Evolutionary conservation across 1,139 yeast genomes (phyloP).

Genomic region (Protomyces lactucae-debilis): DNA sequence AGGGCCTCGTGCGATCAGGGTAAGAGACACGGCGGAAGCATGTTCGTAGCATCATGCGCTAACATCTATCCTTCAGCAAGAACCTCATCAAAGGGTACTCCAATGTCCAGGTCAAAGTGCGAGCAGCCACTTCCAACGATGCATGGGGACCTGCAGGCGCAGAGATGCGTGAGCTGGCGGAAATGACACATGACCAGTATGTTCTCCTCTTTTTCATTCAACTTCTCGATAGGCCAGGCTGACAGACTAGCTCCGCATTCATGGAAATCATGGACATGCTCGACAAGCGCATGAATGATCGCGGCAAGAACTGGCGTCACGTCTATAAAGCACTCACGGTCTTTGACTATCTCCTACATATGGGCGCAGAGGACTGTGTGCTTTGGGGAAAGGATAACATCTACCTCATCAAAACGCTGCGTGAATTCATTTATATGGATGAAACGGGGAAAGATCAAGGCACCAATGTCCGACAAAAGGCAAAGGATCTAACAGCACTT

Average conservation of each 20-base stretch:
- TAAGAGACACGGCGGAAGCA: neutral
- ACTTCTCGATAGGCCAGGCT: constrained; percentile 30
- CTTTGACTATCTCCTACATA: constrained; percentile 78
- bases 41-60: neutral
- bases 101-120: constrained; percentile 74
- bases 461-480: constrained; percentile 80
- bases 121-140: constrained; percentile 92
- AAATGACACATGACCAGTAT: constrained; percentile 60
- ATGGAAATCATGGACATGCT: constrained; percentile 93
- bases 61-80: neutral
- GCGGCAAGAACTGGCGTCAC: constrained; percentile 98
- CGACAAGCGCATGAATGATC: constrained; percentile 87
- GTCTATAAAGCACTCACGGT: constrained; percentile 86
- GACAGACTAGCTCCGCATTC: constrained; percentile 52
- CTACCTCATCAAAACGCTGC: constrained; percentile 80
- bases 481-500: constrained; percentile 77
- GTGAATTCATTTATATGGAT: constrained; percentile 84
- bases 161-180: constrained; percentile 81
- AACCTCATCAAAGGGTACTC: constrained; percentile 48
- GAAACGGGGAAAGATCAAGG: constrained; percentile 84
- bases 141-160: constrained; percentile 75
- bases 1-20: constrained; percentile 24
- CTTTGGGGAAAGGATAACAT: constrained; percentile 90
- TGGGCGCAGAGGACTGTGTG: constrained; percentile 87
- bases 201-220: constrained; percentile 26